phyloP scores from a whole-genome alignment of 225 moss, liverwort and hornwort genomes.

The Ulota crispa region DNA sequence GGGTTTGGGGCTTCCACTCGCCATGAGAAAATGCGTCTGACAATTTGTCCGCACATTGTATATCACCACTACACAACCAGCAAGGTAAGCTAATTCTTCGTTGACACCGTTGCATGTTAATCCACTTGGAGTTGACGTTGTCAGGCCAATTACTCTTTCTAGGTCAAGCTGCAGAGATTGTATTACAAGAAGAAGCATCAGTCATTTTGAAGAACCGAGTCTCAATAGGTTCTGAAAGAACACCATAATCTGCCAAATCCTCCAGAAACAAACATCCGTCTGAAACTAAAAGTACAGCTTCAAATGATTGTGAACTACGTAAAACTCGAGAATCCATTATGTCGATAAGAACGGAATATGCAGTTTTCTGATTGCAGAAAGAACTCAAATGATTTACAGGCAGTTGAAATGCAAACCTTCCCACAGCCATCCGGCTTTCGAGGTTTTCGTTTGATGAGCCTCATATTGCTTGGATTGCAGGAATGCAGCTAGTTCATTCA shows the following conservation, averaged over 20 bases:
- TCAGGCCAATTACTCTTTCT: slow-evolving; percentile 66
- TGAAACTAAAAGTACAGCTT: not conserved
- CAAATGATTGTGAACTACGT: not conserved
- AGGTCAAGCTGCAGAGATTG: slow-evolving; percentile 62
- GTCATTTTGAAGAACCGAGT: not conserved
- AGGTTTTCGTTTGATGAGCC: slow-evolving; percentile 62
- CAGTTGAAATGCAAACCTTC: slow-evolving; percentile 46
- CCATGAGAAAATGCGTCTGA: slow-evolving; percentile 58
- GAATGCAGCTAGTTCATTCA: slow-evolving; percentile 13
- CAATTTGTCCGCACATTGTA: slow-evolving; percentile 66
- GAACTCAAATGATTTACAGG: not conserved
- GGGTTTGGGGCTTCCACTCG: slow-evolving; percentile 53
- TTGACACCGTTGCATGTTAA: slow-evolving; percentile 57
- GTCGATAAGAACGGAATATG: not conserved
- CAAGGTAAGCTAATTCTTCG: slow-evolving; percentile 68
- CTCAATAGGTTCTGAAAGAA: not conserved
- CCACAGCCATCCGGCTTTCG: slow-evolving; percentile 60
- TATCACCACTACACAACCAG: slow-evolving; percentile 69
- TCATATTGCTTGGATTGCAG: slow-evolving; percentile 45
- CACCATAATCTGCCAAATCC: not conserved
- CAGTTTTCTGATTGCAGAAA: not conserved
- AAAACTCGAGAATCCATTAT: not conserved
- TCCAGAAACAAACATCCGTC: not conserved
- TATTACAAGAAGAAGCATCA: not conserved
- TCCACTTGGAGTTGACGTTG: slow-evolving; percentile 54